Evolutionary conservation across 1,284 basidiomycete species (phyloP), one percentile per base, ranked within the genome.

Genomic region (Boletellus deceptivus): DNA sequence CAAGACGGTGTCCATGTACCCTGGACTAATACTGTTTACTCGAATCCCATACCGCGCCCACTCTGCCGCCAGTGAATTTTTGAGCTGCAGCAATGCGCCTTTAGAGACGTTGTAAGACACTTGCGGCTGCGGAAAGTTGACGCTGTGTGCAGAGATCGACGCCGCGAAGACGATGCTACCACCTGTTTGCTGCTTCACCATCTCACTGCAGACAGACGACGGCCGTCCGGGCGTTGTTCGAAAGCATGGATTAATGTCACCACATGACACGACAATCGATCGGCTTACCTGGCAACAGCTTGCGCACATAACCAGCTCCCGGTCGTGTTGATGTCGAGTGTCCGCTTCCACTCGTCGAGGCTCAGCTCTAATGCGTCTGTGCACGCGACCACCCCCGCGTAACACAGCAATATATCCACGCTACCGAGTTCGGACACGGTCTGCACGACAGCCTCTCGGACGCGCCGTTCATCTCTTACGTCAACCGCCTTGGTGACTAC

Each of bases 1-100:
- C 57, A 75, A 59, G 37, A 69, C 63, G 3, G 74, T 76, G 48
- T 75, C 70, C 69, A 74, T 74, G 54, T 73, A 75, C n/a, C 75
- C 74, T 8, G 74, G 72, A 41, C 69, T 70, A 34, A 77, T 67
- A 27, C 65, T 72, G 49, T 75, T 76, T 33, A 74, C 73, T 4
- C 71, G 67, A 35, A 76, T 73, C 1, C 73, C 73, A 50, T 75
- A 62, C 6, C 60, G 55, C 2, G 68, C 69, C 73, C 72, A 75
- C 55, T 76, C 74, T 0, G 72, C 72, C 6, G 72, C 73, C 6
- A 64, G 54, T 11, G 54, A 56, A 31, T 47, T 55, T 35, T 55
- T 59, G 38, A 64, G 58, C 31, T 57, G 58, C 39, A 67, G 29
- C 5, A 67, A 46, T 14, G 58, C 64, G 10, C 57, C 59, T 52